These are phyloP conservation scores for Neofusicoccum sp. DNA, from an alignment of 2,329 filamentous ascomycete genomes.

Conservation along the genomic window DNA sequence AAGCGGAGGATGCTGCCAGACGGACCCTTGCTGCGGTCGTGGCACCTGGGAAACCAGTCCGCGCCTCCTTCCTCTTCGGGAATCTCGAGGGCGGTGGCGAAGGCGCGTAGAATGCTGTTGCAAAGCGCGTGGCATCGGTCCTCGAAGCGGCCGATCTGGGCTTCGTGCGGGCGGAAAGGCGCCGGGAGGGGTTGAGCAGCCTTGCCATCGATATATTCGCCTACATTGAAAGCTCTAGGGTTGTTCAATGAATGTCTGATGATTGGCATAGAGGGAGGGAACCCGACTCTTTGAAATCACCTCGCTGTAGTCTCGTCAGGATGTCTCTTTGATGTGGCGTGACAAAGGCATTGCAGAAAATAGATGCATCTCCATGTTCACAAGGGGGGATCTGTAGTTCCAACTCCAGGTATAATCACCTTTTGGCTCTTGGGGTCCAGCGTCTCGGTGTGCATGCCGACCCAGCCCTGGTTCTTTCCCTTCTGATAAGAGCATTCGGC, in stretches of 20 bases:
- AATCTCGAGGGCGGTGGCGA: constrained; percentile 71
- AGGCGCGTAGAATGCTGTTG: constrained; percentile 68
- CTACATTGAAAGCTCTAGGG: constrained; percentile 87
- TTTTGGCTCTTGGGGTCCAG: constrained; percentile 80
- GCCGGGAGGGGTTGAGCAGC: constrained; percentile 74
- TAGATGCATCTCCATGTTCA: neutral
- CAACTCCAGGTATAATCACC: constrained; percentile 50
- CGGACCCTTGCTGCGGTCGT: constrained; percentile 51
- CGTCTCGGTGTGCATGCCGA: constrained; percentile 81
- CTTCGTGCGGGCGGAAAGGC: constrained; percentile 59
- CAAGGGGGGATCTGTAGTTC: no score
- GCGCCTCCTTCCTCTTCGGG: constrained; percentile 35
- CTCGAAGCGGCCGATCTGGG: constrained; percentile 65
- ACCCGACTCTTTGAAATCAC: constrained; percentile 82
- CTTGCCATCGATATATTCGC: constrained; percentile 66
- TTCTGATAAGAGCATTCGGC: constrained; percentile 67
- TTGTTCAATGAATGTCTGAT: constrained; percentile 9
- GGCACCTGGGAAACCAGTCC: constrained; percentile 61
- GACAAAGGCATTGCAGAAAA: constrained; percentile 23
- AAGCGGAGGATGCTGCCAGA: constrained; percentile 52
- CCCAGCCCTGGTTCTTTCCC: constrained; percentile 80
- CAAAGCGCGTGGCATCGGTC: constrained; percentile 70
- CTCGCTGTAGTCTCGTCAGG: constrained; percentile 45
- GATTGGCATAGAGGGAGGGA: neutral
- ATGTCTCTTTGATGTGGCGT: neutral